Percentiles rank a stretch among this genome's conserved stretches.
phyloP scores from a whole-genome alignment of 306 rosid species.

The Purshia tridentata region DNA sequence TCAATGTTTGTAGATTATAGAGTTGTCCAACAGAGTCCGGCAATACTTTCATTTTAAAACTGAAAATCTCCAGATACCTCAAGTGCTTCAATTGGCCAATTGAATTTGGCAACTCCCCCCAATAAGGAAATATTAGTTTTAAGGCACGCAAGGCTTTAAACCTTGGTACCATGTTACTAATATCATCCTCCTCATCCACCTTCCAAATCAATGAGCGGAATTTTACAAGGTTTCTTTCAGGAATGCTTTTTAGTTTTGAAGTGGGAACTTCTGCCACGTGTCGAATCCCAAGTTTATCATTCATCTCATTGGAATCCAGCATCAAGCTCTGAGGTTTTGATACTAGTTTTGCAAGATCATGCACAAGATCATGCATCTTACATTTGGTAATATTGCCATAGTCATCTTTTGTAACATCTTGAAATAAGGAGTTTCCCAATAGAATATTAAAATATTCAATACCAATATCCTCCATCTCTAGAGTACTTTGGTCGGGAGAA shows the following conservation, averaged over 20 bases:
- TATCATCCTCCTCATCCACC: neutral
- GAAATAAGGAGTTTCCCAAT: too few relatives aligned
- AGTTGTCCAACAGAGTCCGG: neutral
- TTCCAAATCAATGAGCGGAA: neutral
- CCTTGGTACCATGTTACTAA: neutral
- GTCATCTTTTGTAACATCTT: too few relatives aligned
- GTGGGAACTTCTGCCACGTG: conserved; percentile 10
- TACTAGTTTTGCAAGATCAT: too few relatives aligned
- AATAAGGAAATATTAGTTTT: neutral
- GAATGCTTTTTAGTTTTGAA: neutral
- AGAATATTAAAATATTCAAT: neutral
- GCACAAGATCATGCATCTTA: too few relatives aligned
- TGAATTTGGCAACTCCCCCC: conserved; percentile 10
- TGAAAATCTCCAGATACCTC: conserved; percentile 12
- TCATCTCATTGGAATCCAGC: neutral
- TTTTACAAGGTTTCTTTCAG: neutral
- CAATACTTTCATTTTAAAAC: neutral
- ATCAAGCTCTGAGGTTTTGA: neutral
- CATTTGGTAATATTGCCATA: too few relatives aligned
- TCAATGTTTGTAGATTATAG: neutral
- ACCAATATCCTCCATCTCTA: conserved; percentile 15
- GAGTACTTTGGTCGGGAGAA: neutral
- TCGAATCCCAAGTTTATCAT: neutral
- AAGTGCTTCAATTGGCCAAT: conserved; percentile 9
- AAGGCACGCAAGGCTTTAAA: conserved; percentile 8